Base-by-base conservation (phyloP, 2,329 filamentous ascomycete species). In the Cordyceps fumosorosea region DNA sequence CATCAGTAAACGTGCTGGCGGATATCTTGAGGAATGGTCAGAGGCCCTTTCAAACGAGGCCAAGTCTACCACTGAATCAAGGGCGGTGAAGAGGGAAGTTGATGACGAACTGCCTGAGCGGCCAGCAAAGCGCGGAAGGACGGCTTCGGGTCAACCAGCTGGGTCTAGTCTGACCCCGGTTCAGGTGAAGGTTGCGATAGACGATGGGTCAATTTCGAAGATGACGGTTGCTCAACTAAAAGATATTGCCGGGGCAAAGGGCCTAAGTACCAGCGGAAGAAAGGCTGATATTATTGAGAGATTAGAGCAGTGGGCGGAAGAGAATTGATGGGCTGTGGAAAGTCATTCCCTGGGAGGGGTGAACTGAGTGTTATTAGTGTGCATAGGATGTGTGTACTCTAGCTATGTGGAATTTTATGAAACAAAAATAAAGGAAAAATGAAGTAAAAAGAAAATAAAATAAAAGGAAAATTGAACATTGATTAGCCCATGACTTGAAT, bases 1-100 rank as follows among this genome's bases (percentile, higher is more conserved):
- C 67, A 98, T 99, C 61, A 85, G 92, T 73, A 98, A 96, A 77
- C 86, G 93, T 34, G 89, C 90, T 1, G 93, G 92, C 0, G 84
- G 85, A 2, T 90, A 91, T 69, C 83, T 96, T 11, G 79, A 88
- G 52, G 86, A 90, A 40, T 96, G 93, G 87, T 87, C 89, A 4
- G 78, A 84, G 42, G 80, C 83, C 12, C 80, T 97, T 6, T 84
- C 89, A 34, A 75, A 82, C 10, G 84, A 87, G 62, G 72, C 78
- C 0, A 70, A 67, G 2, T 68, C 71, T 11, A 69, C 77, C 5
- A 69, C 72, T 59, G 71, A 74, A 29, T 71, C 71, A 37, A 77
- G 77, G 50, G 74, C 77, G 0, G 69, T 80, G 50, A 87, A 87
- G 71, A 78, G 81, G 22, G 81, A 84, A 61, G 73, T 76, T 0